phyloP scores from a whole-genome alignment of 1,284 basidiomycete genomes.

The Cryptococcus neoformans region DNA sequence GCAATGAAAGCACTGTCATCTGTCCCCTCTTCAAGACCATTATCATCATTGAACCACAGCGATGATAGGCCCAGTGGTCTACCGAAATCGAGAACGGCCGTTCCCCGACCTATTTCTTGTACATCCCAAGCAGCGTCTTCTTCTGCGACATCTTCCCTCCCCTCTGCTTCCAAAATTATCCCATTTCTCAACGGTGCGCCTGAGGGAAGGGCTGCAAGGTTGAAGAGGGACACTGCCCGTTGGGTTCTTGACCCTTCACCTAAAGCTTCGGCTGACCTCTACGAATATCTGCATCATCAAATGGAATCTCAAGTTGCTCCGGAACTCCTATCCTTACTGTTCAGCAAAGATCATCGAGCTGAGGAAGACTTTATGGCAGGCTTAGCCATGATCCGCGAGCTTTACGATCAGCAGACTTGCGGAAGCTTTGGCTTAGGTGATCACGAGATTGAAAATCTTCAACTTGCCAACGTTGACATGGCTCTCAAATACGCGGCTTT shows the following conservation, averaged over 20 bases:
- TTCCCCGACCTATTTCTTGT: conserved; percentile 25
- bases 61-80: conserved; percentile 30
- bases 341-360: conserved; percentile 94
- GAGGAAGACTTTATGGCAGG: conserved; percentile 89
- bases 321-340: conserved; percentile 74
- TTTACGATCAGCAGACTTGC: conserved; percentile 65
- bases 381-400: conserved; percentile 67
- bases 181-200: conserved; percentile 66
- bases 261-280: conserved; percentile 70
- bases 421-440: conserved; percentile 57
- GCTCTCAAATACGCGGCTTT: conserved; percentile 92
- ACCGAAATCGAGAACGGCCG: conserved; percentile 23
- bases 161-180: conserved; percentile 44
- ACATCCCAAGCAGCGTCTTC: conserved; percentile 25
- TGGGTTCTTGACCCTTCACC: conserved; percentile 72
- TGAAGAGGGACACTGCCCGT: conserved; percentile 72
- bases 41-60: conserved; percentile 15
- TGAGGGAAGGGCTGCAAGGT: conserved; percentile 69
- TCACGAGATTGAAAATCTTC: conserved; percentile 63
- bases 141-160: conserved; percentile 13
- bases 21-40: conserved; percentile 28
- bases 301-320: conserved; percentile 82
- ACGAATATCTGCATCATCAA: conserved; percentile 81
- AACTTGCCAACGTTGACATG: conserved; percentile 86
- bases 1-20: conserved; percentile 45